Conservation (phyloP, 1,284 basidiomycete genomes). For the Blastosporella zonata region DNA sequence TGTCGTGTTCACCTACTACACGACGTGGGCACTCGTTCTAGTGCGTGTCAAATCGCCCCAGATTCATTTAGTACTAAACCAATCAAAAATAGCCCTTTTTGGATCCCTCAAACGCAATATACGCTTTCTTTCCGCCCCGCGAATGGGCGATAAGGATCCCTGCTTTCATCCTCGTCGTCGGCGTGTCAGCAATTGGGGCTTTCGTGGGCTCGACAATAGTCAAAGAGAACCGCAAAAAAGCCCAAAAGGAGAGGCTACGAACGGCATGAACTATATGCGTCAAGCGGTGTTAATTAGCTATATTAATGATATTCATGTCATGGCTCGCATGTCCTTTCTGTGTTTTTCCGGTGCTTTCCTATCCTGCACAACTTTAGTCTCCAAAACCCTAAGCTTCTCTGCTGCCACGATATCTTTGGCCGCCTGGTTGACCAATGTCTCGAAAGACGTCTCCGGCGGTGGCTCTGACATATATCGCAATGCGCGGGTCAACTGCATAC, state of each 20-base stretch:
- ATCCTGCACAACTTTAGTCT: conserved; percentile 35
- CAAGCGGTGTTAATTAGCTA: neutral
- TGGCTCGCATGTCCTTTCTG: conserved; percentile 21
- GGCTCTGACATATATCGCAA: conserved; percentile 48
- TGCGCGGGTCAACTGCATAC: conserved; percentile 47
- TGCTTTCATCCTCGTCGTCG: conserved; percentile 77
- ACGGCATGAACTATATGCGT: conserved; percentile 34
- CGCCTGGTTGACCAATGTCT: conserved; percentile 48
- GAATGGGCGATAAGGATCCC: conserved; percentile 91
- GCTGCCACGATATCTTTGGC: conserved; percentile 57
- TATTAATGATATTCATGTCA: conserved; percentile 16
- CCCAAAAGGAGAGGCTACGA: conserved; percentile 53
- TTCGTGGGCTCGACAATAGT: conserved; percentile 78
- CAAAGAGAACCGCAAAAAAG: conserved; percentile 70
- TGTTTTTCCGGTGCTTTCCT: conserved; percentile 26
- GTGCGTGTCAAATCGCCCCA: conserved; percentile 44
- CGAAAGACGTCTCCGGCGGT: conserved; percentile 40
- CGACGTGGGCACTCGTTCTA: conserved; percentile 84
- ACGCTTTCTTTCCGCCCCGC: conserved; percentile 77
- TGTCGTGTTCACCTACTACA: conserved; percentile 86
- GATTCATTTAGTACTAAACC: conserved; percentile 2
- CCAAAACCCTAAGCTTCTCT: conserved; percentile 55
- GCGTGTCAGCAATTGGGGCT: conserved; percentile 71
- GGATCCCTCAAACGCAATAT: conserved; percentile 67
- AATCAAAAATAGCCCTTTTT: conserved; percentile 67